Evolutionary conservation across 805 yeast species (phyloP).

Genomic region (Candida verbasci): DNA sequence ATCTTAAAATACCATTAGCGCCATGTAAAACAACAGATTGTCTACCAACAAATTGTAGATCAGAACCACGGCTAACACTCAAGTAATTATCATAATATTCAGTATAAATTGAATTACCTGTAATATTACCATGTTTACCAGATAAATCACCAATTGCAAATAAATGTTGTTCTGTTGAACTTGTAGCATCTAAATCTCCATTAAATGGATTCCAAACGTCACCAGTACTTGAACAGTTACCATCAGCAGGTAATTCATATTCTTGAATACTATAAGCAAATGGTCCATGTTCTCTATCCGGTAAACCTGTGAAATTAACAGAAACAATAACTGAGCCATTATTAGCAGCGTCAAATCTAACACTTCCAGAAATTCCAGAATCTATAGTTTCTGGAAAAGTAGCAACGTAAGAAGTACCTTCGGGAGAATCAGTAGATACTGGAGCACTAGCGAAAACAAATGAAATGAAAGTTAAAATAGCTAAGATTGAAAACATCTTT

Average conservation of each 20-base stretch:
- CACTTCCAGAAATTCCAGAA: constrained; percentile 21
- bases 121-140: constrained; percentile 33
- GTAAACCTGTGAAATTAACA: constrained; percentile 28
- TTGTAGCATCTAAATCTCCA: constrained; percentile 24
- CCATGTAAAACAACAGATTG: constrained; percentile 33
- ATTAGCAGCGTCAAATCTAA: constrained; percentile 22
- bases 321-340: constrained; percentile 30
- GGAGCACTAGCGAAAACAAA: constrained; percentile 17
- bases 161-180: constrained; percentile 21
- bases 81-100: constrained; percentile 25
- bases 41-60: constrained; percentile 26
- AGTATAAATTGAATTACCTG: constrained; percentile 18
- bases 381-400: constrained; percentile 13
- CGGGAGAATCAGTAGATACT: constrained; percentile 23
- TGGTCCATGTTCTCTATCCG: constrained; percentile 29
- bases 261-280: constrained; percentile 37
- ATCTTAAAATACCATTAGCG: not conserved
- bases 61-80: constrained; percentile 23
- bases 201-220: constrained; percentile 35
- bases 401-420: constrained; percentile 23
- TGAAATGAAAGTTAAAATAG: too few species aligned
- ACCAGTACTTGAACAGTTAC: constrained; percentile 31
- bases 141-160: constrained; percentile 28
- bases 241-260: constrained; percentile 31
- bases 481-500: too few species aligned